Conservation (phyloP, 202 grass and related monocot genomes). For the Setaria viridis region DNA sequence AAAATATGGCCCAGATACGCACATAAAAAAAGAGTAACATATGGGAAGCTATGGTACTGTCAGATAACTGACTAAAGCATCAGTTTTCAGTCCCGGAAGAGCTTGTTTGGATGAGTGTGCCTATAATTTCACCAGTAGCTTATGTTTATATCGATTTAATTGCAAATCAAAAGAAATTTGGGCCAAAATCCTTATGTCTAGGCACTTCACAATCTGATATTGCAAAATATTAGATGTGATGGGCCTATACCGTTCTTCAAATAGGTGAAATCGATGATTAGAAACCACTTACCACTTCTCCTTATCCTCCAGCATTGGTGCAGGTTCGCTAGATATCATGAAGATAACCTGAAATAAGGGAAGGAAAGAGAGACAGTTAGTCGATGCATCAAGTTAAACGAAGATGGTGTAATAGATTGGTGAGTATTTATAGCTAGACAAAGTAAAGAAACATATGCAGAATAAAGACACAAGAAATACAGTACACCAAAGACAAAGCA, state of each 20-base stretch:
- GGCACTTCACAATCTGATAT: slow-evolving; percentile 17
- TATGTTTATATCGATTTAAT: neutral
- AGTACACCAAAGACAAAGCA: slow-evolving; percentile 34
- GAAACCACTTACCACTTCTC: slow-evolving; percentile 81
- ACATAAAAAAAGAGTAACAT: neutral
- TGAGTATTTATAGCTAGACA: slow-evolving; percentile 16
- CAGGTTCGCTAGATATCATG: slow-evolving; percentile 99
- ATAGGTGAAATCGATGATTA: slow-evolving; percentile 42
- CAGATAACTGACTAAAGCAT: neutral
- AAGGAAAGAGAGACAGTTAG: slow-evolving; percentile 33
- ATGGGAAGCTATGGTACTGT: neutral
- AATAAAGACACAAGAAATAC: slow-evolving; percentile 27
- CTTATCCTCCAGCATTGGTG: slow-evolving; percentile 99
- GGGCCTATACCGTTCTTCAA: neutral
- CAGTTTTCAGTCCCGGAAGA: slow-evolving; percentile 11
- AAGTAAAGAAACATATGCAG: slow-evolving; percentile 38
- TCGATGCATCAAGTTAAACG: slow-evolving; percentile 15
- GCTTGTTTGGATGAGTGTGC: neutral
- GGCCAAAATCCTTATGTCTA: slow-evolving; percentile 11
- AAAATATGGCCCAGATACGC: slow-evolving; percentile 5
- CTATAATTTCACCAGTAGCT: neutral
- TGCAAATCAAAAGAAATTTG: slow-evolving; percentile 36
- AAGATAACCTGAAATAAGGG: slow-evolving; percentile 78
- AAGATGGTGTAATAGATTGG: slow-evolving; percentile 26
- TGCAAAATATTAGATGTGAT: neutral